Base-by-base conservation (phyloP, 176 grass and related monocot species). In the Aegilops bicornis region DNA sequence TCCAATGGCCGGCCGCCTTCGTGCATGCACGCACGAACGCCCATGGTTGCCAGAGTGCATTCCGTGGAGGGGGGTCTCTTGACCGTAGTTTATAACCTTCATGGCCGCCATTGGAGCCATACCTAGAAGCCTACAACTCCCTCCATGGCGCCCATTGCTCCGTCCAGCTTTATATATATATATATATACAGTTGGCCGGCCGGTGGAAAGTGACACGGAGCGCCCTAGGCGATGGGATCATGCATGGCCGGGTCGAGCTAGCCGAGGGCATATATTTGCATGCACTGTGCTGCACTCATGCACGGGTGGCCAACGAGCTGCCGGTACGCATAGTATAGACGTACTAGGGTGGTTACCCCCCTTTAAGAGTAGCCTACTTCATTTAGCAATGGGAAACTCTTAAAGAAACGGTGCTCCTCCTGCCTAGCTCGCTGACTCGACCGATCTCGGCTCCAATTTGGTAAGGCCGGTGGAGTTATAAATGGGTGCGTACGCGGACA, bases 191-290 rank as follows among this genome's bases (percentile, higher is more conserved):
- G 2, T 54, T 19, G 47, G 80, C 65, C 17, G 35, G 1, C 5
- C 72, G 50, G 88, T 86, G 84, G 73, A 48, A 72, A 82, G 31
- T 90, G 88, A 90, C 88, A 86, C 16, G 13, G 83, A 71, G 20
- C 43, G 33, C 45, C 60, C 20, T 72, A 27, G 61, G 58, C 58
- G 8, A 23, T 61, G 58, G 54, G 24, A 10, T 15, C 63, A 15
- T 39, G 37, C 37, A 39, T 39, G 37, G 37, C 37, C 37, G 37
- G 39, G 39, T 10, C 39, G 39, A 42, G 9, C 40, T 43, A 0
- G 40, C 40, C 40, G 40, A 43, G 40, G 40, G 40, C 40, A 43
- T 43, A 43, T 43, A 14, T 47, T 47, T 19, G 14, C 15, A 7
- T 68, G 64, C 27, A 33, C 32, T 20, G 68, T 36, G 22, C 19